Conservation (phyloP, 768 basidiomycete species). For the Kwoniella dejecticola region DNA sequence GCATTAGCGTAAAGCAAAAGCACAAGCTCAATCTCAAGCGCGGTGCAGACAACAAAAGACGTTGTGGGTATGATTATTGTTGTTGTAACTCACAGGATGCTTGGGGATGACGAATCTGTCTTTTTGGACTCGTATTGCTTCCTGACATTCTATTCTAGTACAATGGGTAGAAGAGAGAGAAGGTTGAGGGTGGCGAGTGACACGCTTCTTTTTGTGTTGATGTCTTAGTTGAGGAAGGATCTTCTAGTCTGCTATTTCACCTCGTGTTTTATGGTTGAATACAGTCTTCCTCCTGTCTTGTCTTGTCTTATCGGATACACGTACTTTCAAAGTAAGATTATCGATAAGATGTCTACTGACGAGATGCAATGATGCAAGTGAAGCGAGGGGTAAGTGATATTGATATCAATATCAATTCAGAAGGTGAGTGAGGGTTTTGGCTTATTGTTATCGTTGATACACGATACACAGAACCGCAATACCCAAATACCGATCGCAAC, state of each 20-base stretch:
- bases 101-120: slow-evolving; percentile 55
- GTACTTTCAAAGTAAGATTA: not conserved
- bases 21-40: not conserved
- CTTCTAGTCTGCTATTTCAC: not conserved
- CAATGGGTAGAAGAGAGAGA: not conserved
- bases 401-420: slow-evolving; percentile 5
- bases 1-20: not conserved
- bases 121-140: slow-evolving; percentile 45
- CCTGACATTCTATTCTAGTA: slow-evolving; percentile 13
- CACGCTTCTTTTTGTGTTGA: not conserved
- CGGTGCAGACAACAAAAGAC: not conserved
- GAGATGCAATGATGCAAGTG: not conserved
- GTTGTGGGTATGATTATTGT: too few species aligned
- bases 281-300: too few species aligned
- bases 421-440: not conserved
- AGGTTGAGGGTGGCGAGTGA: slow-evolving; percentile 1
- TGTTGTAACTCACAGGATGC: slow-evolving; percentile 46
- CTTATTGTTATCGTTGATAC: too few species aligned
- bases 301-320: slow-evolving; percentile 1
- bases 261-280: slow-evolving; percentile 5
- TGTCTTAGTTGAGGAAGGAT: slow-evolving; percentile 3
- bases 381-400: too few species aligned
- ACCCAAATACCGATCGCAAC: too few species aligned
- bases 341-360: not conserved
- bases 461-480: too few species aligned